These are phyloP conservation scores for Aspergillus texensis DNA, from an alignment of 2,329 filamentous ascomycete species.

Conservation along the genomic window DNA sequence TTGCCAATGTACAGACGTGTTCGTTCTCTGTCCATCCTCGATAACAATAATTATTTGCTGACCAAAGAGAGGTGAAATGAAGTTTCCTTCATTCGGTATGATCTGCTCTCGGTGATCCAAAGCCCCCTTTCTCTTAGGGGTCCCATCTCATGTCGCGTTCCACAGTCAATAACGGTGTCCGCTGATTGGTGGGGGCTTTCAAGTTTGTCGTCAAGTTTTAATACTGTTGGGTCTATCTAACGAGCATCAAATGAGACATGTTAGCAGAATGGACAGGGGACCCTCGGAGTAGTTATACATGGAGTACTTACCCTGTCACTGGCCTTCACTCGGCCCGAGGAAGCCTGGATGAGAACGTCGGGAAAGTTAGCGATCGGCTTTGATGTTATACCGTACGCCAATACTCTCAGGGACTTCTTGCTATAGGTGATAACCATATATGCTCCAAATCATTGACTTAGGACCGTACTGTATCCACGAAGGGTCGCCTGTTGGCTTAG, in stretches of 20 bases:
- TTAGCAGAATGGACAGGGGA: neutral
- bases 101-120: too few relatives aligned
- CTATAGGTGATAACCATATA: neutral
- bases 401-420: neutral
- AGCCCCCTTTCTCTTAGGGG: too few relatives aligned
- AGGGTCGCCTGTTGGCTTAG: too few relatives aligned
- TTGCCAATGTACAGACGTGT: neutral
- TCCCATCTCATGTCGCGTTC: too few relatives aligned
- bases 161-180: too few relatives aligned
- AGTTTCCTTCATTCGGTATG: too few relatives aligned
- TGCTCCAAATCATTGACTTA: too few relatives aligned
- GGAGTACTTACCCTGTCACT: too few relatives aligned
- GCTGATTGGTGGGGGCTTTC: neutral
- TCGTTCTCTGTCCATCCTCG: rapidly evolving
- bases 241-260: neutral
- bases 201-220: too few relatives aligned
- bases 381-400: neutral
- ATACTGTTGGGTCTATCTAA: rapidly evolving
- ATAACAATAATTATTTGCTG: neutral
- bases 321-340: neutral
- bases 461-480: too few relatives aligned
- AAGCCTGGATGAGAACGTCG: neutral
- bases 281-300: neutral
- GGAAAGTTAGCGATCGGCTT: neutral
- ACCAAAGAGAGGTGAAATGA: neutral